A percentile compares a stretch with the other conserved stretches of the same genome.
Evolutionary conservation across 371 early-diverging fungal species (phyloP).

Genomic region (Syncephalis plumigaleata): DNA sequence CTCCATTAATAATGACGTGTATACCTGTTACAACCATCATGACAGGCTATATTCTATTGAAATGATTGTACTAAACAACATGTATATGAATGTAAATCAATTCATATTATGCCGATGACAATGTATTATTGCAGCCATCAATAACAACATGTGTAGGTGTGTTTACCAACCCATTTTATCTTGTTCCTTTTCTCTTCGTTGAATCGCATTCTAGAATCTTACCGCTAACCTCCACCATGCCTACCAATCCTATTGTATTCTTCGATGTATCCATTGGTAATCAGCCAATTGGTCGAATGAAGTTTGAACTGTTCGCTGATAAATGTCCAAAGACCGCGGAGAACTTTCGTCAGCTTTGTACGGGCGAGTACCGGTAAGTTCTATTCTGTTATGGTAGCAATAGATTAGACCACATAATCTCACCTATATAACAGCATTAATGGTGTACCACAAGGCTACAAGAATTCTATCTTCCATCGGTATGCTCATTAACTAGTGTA

Average conservation of each 20-base stretch:
- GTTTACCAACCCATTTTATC: no score
- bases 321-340: constrained; percentile 94
- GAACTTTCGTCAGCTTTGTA: constrained; percentile 94
- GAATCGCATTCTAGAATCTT: not conserved
- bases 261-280: constrained; percentile 62
- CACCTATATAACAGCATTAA: constrained; percentile 24
- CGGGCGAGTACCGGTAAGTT: constrained; percentile 70
- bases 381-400: not conserved
- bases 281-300: constrained; percentile 72
- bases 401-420: not conserved
- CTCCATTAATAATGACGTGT: no score
- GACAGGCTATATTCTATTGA: no score
- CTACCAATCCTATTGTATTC: constrained; percentile 38
- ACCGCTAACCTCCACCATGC: no score
- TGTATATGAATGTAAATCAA: no score
- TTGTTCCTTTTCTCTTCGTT: not conserved
- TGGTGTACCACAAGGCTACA: constrained; percentile 75
- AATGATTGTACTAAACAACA: no score
- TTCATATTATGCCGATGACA: no score
- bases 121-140: no score
- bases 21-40: no score
- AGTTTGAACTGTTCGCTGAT: constrained; percentile 90
- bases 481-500: constrained; percentile 14
- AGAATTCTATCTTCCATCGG: constrained; percentile 82
- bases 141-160: no score